Evolutionary conservation across 1,284 basidiomycete species (phyloP).

Genomic region (Malassezia equina): DNA sequence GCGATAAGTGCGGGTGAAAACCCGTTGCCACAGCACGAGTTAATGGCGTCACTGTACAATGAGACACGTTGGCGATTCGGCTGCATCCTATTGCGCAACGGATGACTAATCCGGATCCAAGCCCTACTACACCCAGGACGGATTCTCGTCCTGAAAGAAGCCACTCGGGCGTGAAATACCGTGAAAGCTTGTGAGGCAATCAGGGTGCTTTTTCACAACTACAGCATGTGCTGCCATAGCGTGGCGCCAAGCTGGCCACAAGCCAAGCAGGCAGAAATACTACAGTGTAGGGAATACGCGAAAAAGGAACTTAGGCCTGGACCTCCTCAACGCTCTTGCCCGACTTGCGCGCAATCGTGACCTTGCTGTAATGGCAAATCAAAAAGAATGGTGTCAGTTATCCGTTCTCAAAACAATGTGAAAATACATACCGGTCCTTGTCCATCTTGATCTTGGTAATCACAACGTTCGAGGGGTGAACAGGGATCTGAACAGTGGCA

Average conservation of each 20-base stretch:
- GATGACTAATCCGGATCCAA: slow-evolving; percentile 1
- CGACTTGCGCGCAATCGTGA: slow-evolving; percentile 40
- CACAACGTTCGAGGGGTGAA: slow-evolving; percentile 95
- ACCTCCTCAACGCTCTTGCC: slow-evolving; percentile 27
- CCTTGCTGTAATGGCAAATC: too few relatives aligned
- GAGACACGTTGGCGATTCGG: background rate
- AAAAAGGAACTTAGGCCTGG: slow-evolving; percentile 16
- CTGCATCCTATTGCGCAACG: background rate
- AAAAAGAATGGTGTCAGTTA: background rate
- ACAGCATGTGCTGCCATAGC: slow-evolving; percentile 6
- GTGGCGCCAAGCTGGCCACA: slow-evolving; percentile 3
- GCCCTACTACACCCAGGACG: background rate
- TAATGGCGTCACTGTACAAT: background rate
- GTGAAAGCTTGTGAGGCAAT: background rate
- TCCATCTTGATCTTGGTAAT: slow-evolving; percentile 54
- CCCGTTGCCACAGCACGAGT: background rate
- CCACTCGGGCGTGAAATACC: background rate
- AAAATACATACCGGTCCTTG: slow-evolving; percentile 44
- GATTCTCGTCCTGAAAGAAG: too few relatives aligned
- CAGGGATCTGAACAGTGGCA: slow-evolving; percentile 80
- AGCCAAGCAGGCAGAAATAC: slow-evolving; percentile 13
- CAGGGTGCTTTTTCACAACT: slow-evolving; percentile 16
- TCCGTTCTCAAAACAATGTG: background rate
- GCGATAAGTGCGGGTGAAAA: background rate
- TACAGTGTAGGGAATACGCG: slow-evolving; percentile 12